Conservation (phyloP, 306 rosid species). For the Canavalia gladiata region DNA sequence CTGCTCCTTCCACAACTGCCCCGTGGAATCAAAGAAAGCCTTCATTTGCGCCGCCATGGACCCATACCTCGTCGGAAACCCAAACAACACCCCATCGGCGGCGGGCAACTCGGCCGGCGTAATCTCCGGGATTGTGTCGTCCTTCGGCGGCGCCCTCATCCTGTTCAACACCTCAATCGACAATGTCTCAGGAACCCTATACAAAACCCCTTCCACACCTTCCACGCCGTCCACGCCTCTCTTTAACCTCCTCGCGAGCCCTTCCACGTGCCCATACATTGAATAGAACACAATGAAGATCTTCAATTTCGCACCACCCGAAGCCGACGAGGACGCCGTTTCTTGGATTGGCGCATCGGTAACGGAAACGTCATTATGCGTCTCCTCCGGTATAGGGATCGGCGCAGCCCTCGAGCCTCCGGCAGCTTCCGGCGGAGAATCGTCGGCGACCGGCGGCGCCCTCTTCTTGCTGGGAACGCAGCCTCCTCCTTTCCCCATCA, state of each 20-base stretch:
- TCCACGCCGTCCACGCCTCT: slow-evolving; percentile 84
- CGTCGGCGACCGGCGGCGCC: slow-evolving; percentile 49
- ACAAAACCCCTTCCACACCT: slow-evolving; percentile 79
- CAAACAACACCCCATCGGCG: slow-evolving; percentile 87
- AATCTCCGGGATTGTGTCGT: slow-evolving; percentile 67
- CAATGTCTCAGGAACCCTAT: slow-evolving; percentile 87
- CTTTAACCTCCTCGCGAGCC: slow-evolving; percentile 80
- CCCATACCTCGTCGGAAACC: slow-evolving; percentile 95
- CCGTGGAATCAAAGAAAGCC: slow-evolving; percentile 91
- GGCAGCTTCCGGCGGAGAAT: slow-evolving; percentile 32
- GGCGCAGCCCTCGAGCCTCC: slow-evolving; percentile 46
- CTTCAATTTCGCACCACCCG: slow-evolving; percentile 56
- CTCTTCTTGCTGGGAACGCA: slow-evolving; percentile 94
- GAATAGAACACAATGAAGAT: slow-evolving; percentile 88
- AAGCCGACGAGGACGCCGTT: neutral
- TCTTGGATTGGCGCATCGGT: slow-evolving; percentile 27
- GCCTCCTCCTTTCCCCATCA: slow-evolving; percentile 95
- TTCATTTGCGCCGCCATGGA: slow-evolving; percentile 98
- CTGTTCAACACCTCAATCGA: slow-evolving; percentile 65
- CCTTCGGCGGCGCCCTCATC: slow-evolving; percentile 86
- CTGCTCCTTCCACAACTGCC: slow-evolving; percentile 86
- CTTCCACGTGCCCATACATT: slow-evolving; percentile 95
- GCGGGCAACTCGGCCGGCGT: slow-evolving; percentile 65
- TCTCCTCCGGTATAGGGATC: slow-evolving; percentile 45
- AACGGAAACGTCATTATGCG: too few relatives aligned